A percentile compares a stretch with the other conserved stretches of the same genome.
Conservation (phyloP, 2,329 filamentous ascomycete species). For the Cercospora berteroae region DNA sequence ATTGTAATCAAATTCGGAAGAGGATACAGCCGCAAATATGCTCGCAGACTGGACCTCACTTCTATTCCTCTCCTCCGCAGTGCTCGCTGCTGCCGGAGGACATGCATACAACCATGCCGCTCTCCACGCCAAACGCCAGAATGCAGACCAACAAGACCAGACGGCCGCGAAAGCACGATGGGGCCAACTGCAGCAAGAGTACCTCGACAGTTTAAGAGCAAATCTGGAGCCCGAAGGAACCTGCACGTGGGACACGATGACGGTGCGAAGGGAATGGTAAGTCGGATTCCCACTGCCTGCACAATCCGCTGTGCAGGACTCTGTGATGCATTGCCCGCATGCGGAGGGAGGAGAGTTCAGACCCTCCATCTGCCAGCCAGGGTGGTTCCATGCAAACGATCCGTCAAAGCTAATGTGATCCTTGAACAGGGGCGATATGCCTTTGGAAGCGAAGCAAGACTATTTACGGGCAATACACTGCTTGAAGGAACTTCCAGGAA, state of each 20-base stretch:
- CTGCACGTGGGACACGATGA: constrained; percentile 25
- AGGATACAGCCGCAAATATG: constrained; percentile 3
- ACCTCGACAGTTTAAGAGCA: constrained; percentile 11
- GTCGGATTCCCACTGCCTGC: not conserved
- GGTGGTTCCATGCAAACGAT: not conserved
- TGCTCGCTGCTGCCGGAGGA: not conserved
- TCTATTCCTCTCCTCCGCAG: not conserved
- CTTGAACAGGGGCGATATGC: constrained; percentile 23
- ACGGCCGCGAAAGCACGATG: constrained; percentile 13
- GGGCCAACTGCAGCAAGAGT: constrained; percentile 15
- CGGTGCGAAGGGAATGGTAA: constrained; percentile 22
- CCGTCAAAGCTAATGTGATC: not conserved
- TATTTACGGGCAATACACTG: constrained; percentile 24
- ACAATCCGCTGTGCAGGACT: not conserved
- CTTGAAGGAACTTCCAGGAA: constrained; percentile 19
- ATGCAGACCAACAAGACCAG: constrained; percentile 2
- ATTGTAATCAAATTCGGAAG: not conserved
- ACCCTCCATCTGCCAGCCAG: not conserved
- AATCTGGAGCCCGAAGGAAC: constrained; percentile 15
- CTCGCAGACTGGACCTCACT: constrained; percentile 6
- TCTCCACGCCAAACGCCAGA: not conserved
- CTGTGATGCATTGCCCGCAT: not conserved
- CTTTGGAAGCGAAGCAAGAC: constrained; percentile 14
- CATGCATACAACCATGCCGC: not conserved
- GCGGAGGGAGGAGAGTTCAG: not conserved